Conservation (phyloP, 1,284 basidiomycete genomes). For the Cryptococcus maquisensis region DNA sequence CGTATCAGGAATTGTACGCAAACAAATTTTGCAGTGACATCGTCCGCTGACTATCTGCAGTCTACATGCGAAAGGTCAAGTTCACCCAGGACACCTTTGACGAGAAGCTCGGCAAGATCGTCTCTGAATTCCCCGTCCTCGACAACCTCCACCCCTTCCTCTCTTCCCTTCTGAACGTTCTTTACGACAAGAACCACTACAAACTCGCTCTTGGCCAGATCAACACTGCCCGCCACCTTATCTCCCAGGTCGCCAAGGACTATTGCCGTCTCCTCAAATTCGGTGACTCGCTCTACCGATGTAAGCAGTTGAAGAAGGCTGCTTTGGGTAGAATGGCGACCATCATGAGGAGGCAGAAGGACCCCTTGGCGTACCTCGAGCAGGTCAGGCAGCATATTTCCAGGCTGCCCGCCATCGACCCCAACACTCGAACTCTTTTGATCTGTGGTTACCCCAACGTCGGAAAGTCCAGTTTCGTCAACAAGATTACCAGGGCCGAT, state of each 20-base stretch:
- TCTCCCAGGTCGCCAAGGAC: conserved; percentile 92
- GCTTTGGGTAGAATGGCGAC: conserved; percentile 96
- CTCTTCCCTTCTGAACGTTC: conserved; percentile 86
- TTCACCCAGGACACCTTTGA: conserved; percentile 98
- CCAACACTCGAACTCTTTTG: conserved; percentile 90
- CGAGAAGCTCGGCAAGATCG: conserved; percentile 89
- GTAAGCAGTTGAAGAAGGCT: conserved; percentile 93
- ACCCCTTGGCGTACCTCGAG: conserved; percentile 91
- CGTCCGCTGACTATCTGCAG: conserved; percentile 51
- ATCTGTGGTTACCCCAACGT: conserved; percentile 97
- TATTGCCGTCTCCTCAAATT: conserved; percentile 93
- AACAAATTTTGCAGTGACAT: not conserved
- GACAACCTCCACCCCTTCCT: conserved; percentile 96
- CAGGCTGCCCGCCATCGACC: conserved; percentile 83
- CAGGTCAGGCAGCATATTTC: conserved; percentile 96
- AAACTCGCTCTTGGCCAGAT: conserved; percentile 94
- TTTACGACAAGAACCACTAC: conserved; percentile 99
- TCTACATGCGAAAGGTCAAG: conserved; percentile 99
- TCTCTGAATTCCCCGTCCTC: conserved; percentile 93
- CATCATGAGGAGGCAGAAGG: conserved; percentile 94
- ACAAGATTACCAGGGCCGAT: conserved; percentile 95
- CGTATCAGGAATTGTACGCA: conserved; percentile 48
- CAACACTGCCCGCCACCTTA: conserved; percentile 85
- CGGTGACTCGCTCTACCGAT: conserved; percentile 90
- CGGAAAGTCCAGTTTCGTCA: conserved; percentile 95